A percentile compares a stretch with the other conserved stretches of the same genome.
Evolutionary conservation across 2,329 filamentous ascomycete genomes (phyloP).

Genomic region (Fusarium armeniacum): DNA sequence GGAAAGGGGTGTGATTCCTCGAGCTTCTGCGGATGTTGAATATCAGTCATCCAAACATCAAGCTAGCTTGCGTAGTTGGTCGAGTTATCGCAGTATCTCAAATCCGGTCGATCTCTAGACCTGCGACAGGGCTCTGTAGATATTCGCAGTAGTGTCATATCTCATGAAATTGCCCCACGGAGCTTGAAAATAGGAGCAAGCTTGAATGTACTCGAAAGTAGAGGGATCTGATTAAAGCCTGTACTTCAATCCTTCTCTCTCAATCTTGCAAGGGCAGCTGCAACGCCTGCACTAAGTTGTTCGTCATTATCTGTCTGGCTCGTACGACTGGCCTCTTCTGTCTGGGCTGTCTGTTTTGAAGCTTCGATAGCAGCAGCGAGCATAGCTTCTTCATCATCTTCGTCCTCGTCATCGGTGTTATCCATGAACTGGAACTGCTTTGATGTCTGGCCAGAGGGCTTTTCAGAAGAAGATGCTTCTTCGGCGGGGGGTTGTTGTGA

Average conservation of each 20-base stretch:
- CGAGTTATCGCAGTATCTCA: neutral
- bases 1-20: no score
- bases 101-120: neutral
- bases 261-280: slow-evolving; percentile 72
- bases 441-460: slow-evolving; percentile 30
- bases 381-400: slow-evolving; percentile 63
- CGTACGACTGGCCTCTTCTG: slow-evolving; percentile 46
- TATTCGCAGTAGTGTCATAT: neutral
- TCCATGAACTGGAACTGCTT: slow-evolving; percentile 58
- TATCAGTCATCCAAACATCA: neutral
- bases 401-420: slow-evolving; percentile 60
- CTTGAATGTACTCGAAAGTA: neutral
- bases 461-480: slow-evolving; percentile 14
- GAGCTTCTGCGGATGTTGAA: neutral
- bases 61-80: neutral
- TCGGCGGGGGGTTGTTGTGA: slow-evolving; percentile 43
- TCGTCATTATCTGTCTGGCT: slow-evolving; percentile 50
- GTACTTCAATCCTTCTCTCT: slow-evolving; percentile 57
- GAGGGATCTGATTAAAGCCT: neutral
- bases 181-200: no score
- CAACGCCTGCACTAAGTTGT: slow-evolving; percentile 69
- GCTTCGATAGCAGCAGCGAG: slow-evolving; percentile 63
- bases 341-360: slow-evolving; percentile 57
- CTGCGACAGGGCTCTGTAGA: neutral
- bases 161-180: no score